A percentile compares a stretch with the other conserved stretches of the same genome.
Evolutionary conservation across 345 rosid genomes (phyloP).

Genomic region (Punica granatum): DNA sequence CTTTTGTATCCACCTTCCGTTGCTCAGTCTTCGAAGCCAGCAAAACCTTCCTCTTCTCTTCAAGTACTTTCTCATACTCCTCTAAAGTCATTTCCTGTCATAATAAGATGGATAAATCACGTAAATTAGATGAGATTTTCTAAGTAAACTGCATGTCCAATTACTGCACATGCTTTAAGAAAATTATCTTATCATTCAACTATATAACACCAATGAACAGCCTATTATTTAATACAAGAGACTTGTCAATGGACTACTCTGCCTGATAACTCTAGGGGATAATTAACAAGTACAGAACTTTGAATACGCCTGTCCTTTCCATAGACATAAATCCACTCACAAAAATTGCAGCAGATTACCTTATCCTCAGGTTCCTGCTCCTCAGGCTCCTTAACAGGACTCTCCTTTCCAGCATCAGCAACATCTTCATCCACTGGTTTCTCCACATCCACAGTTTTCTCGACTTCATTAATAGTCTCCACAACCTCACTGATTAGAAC

Average conservation of each 20-base stretch:
- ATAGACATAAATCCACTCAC: background rate
- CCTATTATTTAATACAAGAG: background rate
- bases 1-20: conserved; percentile 74
- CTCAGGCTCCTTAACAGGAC: conserved; percentile 38
- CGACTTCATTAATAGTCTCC: conserved; percentile 42
- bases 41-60: conserved; percentile 75
- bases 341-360: conserved; percentile 25
- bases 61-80: conserved; percentile 83
- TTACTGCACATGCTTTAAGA: background rate
- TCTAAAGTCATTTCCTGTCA: conserved; percentile 89
- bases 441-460: conserved; percentile 44
- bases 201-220: too few species aligned
- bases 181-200: too few species aligned
- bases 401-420: conserved; percentile 62
- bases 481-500: conserved; percentile 51
- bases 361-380: conserved; percentile 83
- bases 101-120: background rate
- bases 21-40: conserved; percentile 49
- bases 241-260: background rate
- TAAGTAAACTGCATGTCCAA: background rate
- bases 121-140: background rate
- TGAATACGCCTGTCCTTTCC: background rate
- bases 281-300: background rate
- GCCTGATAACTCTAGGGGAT: background rate
- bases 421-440: conserved; percentile 56